Conservation (phyloP, 495 filamentous ascomycete genomes). For the Aspergillus avenaceus region DNA sequence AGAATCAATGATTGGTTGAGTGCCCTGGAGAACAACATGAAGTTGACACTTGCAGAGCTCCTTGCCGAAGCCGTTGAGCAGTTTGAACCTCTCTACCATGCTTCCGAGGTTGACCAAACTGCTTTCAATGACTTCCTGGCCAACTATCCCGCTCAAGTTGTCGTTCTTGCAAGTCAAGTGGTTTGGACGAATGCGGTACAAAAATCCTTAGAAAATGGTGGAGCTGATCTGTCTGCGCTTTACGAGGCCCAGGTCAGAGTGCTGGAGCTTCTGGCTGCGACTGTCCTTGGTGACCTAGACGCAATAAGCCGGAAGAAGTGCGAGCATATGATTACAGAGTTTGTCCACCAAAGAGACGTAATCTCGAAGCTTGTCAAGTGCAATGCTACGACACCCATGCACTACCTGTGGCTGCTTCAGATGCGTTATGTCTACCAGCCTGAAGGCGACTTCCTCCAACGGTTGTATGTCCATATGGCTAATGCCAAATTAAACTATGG, state of each 20-base stretch:
- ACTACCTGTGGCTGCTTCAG: slow-evolving; percentile 92
- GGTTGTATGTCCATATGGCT: slow-evolving; percentile 91
- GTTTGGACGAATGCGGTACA: slow-evolving; percentile 89
- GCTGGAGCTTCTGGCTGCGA: slow-evolving; percentile 75
- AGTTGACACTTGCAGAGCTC: slow-evolving; percentile 83
- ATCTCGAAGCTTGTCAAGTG: slow-evolving; percentile 76
- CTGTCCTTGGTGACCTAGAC: slow-evolving; percentile 88
- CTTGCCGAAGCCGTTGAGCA: slow-evolving; percentile 80
- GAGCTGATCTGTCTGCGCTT: slow-evolving; percentile 58
- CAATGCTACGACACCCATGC: slow-evolving; percentile 70
- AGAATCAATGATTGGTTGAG: slow-evolving; percentile 98
- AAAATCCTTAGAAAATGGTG: slow-evolving; percentile 64
- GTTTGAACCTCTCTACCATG: slow-evolving; percentile 62
- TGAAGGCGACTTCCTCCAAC: slow-evolving; percentile 75
- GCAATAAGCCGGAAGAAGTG: slow-evolving; percentile 88
- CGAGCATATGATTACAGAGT: slow-evolving; percentile 98
- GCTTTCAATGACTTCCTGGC: slow-evolving; percentile 73
- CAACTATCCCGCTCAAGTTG: slow-evolving; percentile 86
- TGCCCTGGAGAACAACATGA: slow-evolving; percentile 90
- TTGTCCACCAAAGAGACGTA: slow-evolving; percentile 91
- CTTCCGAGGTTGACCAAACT: slow-evolving; percentile 57
- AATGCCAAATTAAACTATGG: slow-evolving; percentile 94
- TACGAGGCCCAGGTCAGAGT: slow-evolving; percentile 74
- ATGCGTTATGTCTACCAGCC: slow-evolving; percentile 92
- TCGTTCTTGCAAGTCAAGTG: slow-evolving; percentile 91